A percentile compares a stretch with the other conserved stretches of the same genome.
phyloP scores from a whole-genome alignment of 169 alveolate genomes.

The Eimeria tenella region DNA sequence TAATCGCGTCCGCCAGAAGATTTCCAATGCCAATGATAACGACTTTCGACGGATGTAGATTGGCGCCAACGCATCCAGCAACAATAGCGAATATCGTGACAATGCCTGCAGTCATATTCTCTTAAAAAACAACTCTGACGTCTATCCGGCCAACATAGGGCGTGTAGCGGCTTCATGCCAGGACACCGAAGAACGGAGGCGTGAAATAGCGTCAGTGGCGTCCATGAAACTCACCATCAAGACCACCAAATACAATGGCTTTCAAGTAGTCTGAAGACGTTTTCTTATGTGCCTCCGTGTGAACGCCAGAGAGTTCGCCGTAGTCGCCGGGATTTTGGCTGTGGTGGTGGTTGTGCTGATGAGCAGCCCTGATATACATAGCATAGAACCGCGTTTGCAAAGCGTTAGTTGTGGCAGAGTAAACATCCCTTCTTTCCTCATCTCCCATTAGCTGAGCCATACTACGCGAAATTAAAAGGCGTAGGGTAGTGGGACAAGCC shows the following conservation, averaged over 20 bases:
- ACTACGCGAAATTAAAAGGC: neutral
- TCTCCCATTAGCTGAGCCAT: no score
- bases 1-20: constrained; percentile 93
- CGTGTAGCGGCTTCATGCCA: neutral
- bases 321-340: constrained; percentile 13
- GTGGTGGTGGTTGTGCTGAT: constrained; percentile 16
- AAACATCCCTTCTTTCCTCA: no score
- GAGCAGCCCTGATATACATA: constrained; percentile 67
- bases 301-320: constrained; percentile 65
- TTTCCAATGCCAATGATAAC: constrained; percentile 92
- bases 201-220: neutral
- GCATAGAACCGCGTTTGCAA: neutral
- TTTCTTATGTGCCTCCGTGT: constrained; percentile 72
- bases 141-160: neutral
- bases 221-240: constrained; percentile 87
- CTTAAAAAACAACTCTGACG: neutral
- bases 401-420: neutral
- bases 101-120: constrained; percentile 84
- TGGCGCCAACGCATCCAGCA: constrained; percentile 94
- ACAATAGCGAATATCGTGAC: constrained; percentile 93
- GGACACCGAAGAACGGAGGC: neutral
- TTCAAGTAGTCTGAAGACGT: constrained; percentile 86
- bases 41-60: constrained; percentile 90
- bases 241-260: constrained; percentile 93
- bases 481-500: no score